Conservation (phyloP, 805 yeast species). For the Candida dajiaensis region DNA sequence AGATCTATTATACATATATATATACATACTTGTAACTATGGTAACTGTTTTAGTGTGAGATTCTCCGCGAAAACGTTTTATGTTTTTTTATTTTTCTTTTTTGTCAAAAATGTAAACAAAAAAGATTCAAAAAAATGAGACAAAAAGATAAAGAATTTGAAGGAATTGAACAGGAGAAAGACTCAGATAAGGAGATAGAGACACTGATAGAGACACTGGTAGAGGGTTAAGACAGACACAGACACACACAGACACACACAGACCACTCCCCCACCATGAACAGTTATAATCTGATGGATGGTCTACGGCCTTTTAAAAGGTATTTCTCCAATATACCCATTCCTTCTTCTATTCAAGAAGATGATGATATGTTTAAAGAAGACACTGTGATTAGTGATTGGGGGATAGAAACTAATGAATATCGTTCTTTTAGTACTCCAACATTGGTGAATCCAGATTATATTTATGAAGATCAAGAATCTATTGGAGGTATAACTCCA, state of each 20-base stretch:
- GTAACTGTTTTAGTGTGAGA: not conserved
- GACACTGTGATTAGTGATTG: slow-evolving; percentile 19
- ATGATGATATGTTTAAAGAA: no score
- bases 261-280: no score
- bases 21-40: not conserved
- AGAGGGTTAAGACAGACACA: no score
- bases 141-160: no score
- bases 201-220: no score
- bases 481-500: slow-evolving; percentile 1
- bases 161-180: not conserved
- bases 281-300: slow-evolving; percentile 14
- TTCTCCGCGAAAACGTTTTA: not conserved
- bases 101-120: not conserved
- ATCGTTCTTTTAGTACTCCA: slow-evolving; percentile 18
- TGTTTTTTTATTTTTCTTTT: not conserved
- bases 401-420: slow-evolving; percentile 20
- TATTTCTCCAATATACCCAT: slow-evolving; percentile 13
- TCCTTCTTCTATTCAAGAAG: not conserved
- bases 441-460: slow-evolving; percentile 19
- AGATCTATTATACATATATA: no score
- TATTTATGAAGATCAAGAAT: slow-evolving; percentile 6
- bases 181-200: no score
- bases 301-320: slow-evolving; percentile 20
- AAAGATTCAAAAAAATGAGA: no score
- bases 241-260: no score